Conservation (phyloP, 176 grass and related monocot species). For the Urochloa ruziziensis region DNA sequence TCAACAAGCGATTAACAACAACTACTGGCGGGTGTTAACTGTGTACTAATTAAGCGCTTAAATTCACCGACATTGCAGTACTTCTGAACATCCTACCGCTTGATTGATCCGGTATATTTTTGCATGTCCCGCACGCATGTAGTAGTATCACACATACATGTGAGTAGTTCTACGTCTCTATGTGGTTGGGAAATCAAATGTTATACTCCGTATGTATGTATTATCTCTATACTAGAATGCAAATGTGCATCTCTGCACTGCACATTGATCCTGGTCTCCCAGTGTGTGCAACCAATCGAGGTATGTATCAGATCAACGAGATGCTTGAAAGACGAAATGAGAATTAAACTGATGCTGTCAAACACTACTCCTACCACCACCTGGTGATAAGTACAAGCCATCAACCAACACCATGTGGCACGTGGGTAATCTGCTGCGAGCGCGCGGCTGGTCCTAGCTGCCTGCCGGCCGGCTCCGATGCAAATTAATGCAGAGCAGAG, state of each 20-base stretch:
- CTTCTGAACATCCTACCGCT: no score
- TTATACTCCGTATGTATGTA: no score
- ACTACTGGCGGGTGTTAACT: not conserved
- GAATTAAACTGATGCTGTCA: not conserved
- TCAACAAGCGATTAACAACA: not conserved
- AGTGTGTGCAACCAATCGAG: not conserved
- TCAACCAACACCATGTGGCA: constrained; percentile 19
- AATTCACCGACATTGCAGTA: no score
- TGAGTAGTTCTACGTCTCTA: no score
- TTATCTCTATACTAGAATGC: not conserved
- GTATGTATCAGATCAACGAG: not conserved
- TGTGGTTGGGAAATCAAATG: no score
- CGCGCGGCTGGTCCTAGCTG: not conserved
- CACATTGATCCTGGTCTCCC: not conserved
- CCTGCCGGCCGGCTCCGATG: not conserved
- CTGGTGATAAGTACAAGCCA: not conserved
- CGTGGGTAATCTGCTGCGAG: constrained; percentile 1
- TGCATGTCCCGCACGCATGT: no score
- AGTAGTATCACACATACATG: no score
- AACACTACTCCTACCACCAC: not conserved
- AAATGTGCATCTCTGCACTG: not conserved
- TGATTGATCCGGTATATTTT: no score
- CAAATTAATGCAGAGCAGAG: not conserved
- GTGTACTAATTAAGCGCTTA: no score
- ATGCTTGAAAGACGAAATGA: not conserved